Evolutionary conservation across 208 protist genomes (phyloP).

Genomic region (Zelonia costaricensis): DNA sequence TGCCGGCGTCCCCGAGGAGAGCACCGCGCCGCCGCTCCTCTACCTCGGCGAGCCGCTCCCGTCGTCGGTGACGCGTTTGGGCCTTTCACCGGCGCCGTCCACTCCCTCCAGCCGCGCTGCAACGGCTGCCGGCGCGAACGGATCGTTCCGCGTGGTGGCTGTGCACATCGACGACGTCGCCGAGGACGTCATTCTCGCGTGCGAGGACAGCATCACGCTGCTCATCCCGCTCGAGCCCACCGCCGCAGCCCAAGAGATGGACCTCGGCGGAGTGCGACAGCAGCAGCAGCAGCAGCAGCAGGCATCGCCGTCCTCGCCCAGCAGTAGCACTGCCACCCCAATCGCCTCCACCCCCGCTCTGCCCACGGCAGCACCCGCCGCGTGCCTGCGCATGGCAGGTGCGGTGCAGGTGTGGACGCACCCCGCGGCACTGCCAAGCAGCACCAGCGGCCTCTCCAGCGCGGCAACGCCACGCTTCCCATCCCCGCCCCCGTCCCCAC

Average conservation of each 20-base stretch:
- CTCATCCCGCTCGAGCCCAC: constrained; percentile 11
- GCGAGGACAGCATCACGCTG: constrained; percentile 34
- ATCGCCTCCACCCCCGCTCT: background rate
- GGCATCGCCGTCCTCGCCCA: background rate
- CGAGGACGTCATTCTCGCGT: constrained; percentile 52
- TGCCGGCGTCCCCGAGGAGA: too few species aligned
- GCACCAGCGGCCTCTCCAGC: too few species aligned
- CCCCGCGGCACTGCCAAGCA: background rate
- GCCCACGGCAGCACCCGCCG: constrained; percentile 8
- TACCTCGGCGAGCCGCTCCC: constrained; percentile 3
- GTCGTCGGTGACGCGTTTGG: background rate
- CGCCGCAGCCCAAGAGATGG: background rate
- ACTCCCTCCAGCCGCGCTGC: background rate
- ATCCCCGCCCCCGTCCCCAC: too few species aligned
- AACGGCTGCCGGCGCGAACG: background rate
- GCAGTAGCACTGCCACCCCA: background rate
- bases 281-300: background rate
- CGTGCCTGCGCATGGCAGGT: constrained; percentile 21
- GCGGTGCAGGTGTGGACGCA: constrained; percentile 7
- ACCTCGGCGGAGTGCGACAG: background rate
- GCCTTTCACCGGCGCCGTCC: background rate
- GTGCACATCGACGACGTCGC: constrained; percentile 62
- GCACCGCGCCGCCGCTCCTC: constrained; percentile 1
- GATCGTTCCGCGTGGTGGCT: constrained; percentile 22
- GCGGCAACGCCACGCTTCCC: too few species aligned